Conservation (phyloP, 1,284 basidiomycete genomes). For the Neolentinus lepideus region DNA sequence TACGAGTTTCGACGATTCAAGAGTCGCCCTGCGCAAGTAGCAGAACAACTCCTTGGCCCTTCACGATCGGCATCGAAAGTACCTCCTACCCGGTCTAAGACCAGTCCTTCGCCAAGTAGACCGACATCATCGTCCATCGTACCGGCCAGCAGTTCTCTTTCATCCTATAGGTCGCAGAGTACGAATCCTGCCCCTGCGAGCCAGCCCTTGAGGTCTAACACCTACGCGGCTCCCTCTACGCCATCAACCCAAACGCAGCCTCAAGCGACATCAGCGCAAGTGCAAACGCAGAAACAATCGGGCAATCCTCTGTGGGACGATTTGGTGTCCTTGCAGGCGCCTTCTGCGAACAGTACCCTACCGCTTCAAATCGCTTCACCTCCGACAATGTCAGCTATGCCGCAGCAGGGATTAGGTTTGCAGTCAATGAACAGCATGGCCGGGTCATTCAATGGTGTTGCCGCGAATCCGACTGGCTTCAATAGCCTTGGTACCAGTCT, state of each 20-base stretch:
- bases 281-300: constrained; percentile 15
- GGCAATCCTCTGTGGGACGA: constrained; percentile 42
- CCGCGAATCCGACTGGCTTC: not conserved
- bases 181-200: constrained; percentile 1
- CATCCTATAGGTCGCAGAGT: not conserved
- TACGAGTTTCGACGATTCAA: constrained; percentile 68
- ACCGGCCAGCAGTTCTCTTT: too few relatives aligned
- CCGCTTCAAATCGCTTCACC: constrained; percentile 42
- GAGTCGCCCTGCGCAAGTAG: constrained; percentile 11
- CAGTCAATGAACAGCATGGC: not conserved
- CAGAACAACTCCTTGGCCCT: constrained; percentile 11
- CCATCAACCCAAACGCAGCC: constrained; percentile 2
- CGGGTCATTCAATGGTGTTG: not conserved
- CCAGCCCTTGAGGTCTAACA: not conserved
- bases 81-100: constrained; percentile 12
- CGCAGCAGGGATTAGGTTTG: too few relatives aligned
- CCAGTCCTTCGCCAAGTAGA: constrained; percentile 7
- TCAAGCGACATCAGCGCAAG: constrained; percentile 7
- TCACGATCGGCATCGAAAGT: constrained; percentile 28
- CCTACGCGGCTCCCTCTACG: constrained; percentile 10
- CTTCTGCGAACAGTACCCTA: constrained; percentile 39
- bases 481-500: too few relatives aligned
- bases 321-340: constrained; percentile 39
- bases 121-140: too few relatives aligned
- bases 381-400: constrained; percentile 5